These are phyloP conservation scores for Chaetomium fimeti DNA, from an alignment of 495 filamentous ascomycete genomes.

Conservation along the genomic window DNA sequence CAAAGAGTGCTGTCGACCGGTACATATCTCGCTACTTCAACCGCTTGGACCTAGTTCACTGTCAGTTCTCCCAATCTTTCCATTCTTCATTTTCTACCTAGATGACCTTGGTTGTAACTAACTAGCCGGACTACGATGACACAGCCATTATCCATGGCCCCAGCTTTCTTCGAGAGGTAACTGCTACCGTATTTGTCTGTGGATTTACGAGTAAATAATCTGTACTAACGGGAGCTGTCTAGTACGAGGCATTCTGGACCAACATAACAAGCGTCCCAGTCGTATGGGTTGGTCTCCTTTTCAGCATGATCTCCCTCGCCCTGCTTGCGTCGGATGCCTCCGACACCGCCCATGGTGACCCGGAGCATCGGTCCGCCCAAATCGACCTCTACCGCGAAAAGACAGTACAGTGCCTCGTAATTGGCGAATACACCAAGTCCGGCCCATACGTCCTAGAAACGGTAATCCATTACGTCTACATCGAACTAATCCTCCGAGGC, in stretches of 20 bases:
- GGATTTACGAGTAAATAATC: background rate
- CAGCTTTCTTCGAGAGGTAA: conserved; percentile 7
- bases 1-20: conserved; percentile 4
- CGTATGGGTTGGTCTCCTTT: conserved; percentile 1
- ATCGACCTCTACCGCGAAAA: conserved; percentile 4
- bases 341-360: conserved; percentile 8
- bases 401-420: conserved; percentile 35
- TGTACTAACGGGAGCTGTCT: background rate
- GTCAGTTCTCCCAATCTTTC: background rate
- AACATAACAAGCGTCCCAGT: background rate
- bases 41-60: conserved; percentile 8
- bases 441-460: conserved; percentile 45
- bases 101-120: background rate
- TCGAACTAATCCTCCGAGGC: conserved; percentile 37
- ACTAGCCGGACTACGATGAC: background rate
- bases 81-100: background rate
- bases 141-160: conserved; percentile 11
- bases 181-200: background rate
- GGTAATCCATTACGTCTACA: conserved; percentile 37
- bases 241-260: conserved; percentile 8
- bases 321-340: conserved; percentile 4
- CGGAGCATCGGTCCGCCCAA: conserved; percentile 1
- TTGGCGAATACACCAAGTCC: conserved; percentile 46
- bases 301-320: conserved; percentile 13
- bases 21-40: conserved; percentile 14